Base-by-base conservation (phyloP, 129 eudicot genomes). In the Silybum marianum region DNA sequence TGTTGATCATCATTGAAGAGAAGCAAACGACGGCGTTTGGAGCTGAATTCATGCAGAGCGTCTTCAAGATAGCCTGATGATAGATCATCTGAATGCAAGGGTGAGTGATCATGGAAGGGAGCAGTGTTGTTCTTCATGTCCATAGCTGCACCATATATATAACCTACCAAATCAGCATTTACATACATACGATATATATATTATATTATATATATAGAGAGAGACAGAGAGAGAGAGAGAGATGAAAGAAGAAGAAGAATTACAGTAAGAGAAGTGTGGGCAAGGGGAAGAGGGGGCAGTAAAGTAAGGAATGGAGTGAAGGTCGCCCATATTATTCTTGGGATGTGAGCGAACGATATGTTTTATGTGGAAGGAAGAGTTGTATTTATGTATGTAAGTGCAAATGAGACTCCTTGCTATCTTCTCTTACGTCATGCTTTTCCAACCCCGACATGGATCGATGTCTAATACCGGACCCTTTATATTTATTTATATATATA, bases 41-140 rank as follows among this genome's bases (percentile, higher is more conserved):
- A 51, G 19, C 9, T 74, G 40, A 74, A 26, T 74, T 74, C 42
- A 48, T 25, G n/a, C 44, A 74, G 18, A 14, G 69, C 68, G 28
- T 74, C 78, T 74, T 74, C 78, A 48, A 74, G 78, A 74, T 74
- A 74, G 19, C 69, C 78, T 8, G 78, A 74, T 48, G 78, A 26
- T 7, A 24, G 42, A 74, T 74, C 44, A 26, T 74, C 26, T 14
- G 68, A 74, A 48, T 26, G 25, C 68, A 51, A 73, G 12, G 19
- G 66, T 42, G 77, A 42, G 14, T 73, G 65, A 9, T 12, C 32
- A 32, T 74, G 11, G 14, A 74, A 74, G 6, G 16, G 7, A 16
- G 25, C 21, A 48, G 9, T 3, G 69, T 51, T 34, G 25, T 54
- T 51, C 26, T 54, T 51, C 44, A 74, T 74, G 69, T 74, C 69